Percentiles rank a stretch among this genome's conserved stretches.
Evolutionary conservation across 1,284 basidiomycete genomes (phyloP).

Genomic region (Cutaneotrichosporon sp.): DNA sequence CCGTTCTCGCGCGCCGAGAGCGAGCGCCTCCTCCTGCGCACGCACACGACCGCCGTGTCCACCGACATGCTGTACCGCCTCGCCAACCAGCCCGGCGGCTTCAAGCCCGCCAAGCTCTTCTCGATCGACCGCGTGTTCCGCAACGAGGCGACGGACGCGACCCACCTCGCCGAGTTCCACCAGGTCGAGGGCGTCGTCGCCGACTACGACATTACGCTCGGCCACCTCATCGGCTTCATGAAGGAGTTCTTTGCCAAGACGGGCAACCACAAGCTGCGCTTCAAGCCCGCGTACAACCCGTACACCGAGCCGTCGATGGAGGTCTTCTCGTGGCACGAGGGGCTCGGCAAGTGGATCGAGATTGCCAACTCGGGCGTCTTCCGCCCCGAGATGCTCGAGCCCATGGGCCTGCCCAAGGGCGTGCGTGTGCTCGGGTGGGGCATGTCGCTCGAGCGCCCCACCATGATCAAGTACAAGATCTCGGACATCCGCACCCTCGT

Average conservation of each 20-base stretch:
- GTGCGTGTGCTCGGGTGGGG: conserved; percentile 98
- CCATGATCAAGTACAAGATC: conserved; percentile 94
- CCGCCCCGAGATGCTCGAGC: conserved; percentile 98
- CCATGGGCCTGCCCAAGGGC: conserved; percentile 97
- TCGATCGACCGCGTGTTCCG: conserved; percentile 98
- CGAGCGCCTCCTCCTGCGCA: conserved; percentile 87
- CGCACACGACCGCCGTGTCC: conserved; percentile 96
- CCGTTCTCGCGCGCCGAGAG: conserved; percentile 93
- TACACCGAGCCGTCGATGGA: conserved; percentile 99
- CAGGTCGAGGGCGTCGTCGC: conserved; percentile 99
- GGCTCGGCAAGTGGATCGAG: conserved; percentile 94
- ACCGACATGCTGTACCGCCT: conserved; percentile 93
- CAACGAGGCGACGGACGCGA: conserved; percentile 98
- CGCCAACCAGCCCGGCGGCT: conserved; percentile 73
- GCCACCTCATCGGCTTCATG: conserved; percentile 98
- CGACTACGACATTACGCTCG: conserved; percentile 90
- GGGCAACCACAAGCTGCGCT: conserved; percentile 88
- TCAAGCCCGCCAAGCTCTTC: conserved; percentile 95
- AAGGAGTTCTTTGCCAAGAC: conserved; percentile 97
- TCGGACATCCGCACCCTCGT: conserved; percentile 96
- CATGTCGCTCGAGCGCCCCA: conserved; percentile 92
- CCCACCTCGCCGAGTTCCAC: conserved; percentile 99
- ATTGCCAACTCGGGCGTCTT: conserved; percentile 90
- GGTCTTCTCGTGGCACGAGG: conserved; percentile 98
- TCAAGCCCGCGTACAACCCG: conserved; percentile 79